Evolutionary conservation across 768 basidiomycete genomes (phyloP).

Genomic region (Tubosaeta sp.): DNA sequence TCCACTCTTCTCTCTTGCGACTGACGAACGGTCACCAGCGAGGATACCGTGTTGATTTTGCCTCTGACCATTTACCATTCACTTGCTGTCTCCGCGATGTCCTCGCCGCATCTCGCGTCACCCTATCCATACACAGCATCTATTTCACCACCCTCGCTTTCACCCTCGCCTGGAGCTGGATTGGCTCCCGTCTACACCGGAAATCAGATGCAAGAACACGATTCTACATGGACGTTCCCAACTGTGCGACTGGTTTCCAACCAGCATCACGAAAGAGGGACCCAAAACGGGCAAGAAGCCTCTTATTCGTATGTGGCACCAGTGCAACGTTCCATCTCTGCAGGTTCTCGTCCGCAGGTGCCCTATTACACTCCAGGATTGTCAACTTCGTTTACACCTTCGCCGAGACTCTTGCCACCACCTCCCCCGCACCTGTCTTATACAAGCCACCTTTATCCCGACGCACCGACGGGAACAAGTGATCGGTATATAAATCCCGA

Average conservation of each 20-base stretch:
- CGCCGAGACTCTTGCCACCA: conserved; percentile 25
- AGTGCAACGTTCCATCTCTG: conserved; percentile 50
- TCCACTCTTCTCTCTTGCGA: conserved; percentile 5
- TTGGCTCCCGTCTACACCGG: conserved; percentile 9
- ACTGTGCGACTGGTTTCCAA: conserved; percentile 2
- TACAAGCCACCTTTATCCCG: conserved; percentile 14
- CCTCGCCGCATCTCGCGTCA: conserved; percentile 19
- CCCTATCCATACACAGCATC: conserved; percentile 18
- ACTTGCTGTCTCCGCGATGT: conserved; percentile 44
- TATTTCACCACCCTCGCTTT: conserved; percentile 16
- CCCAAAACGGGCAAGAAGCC: conserved; percentile 16
- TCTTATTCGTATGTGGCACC: conserved; percentile 34
- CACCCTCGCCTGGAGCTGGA: conserved; percentile 22
- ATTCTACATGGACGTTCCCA: conserved; percentile 6
- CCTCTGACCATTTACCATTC: conserved; percentile 66
- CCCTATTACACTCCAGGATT: conserved; percentile 36
- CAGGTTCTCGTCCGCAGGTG: conserved; percentile 34
- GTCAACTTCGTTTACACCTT: conserved; percentile 23
- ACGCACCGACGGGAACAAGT: conserved; percentile 9
- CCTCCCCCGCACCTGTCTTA: conserved; percentile 27
- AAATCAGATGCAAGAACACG: conserved; percentile 6
- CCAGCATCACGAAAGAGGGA: conserved; percentile 6
- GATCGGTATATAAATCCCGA: conserved; percentile 36
- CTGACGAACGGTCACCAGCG: conserved; percentile 40
- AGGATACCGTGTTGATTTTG: conserved; percentile 62